phyloP scores from a whole-genome alignment of 2,329 filamentous ascomycete genomes.

The Alternaria rosae region DNA sequence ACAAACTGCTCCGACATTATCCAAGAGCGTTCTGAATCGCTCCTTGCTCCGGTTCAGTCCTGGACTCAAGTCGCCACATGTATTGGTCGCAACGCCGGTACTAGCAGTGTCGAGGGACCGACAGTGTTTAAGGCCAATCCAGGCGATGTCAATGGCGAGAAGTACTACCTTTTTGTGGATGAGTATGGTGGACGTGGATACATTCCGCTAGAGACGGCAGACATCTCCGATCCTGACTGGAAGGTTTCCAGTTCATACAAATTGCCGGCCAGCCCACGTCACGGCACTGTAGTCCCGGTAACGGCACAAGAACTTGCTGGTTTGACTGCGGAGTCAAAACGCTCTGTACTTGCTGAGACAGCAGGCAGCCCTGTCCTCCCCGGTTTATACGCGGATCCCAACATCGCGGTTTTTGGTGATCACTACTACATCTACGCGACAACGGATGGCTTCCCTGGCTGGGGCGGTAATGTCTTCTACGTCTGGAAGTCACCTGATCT shows the following conservation, averaged over 20 bases:
- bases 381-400: slow-evolving; percentile 38
- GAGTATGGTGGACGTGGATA: slow-evolving; percentile 62
- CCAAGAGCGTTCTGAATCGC: slow-evolving; percentile 56
- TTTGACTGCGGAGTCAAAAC: slow-evolving; percentile 29
- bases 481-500: slow-evolving; percentile 38
- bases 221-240: slow-evolving; percentile 60
- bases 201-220: slow-evolving; percentile 60
- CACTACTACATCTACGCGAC: slow-evolving; percentile 41
- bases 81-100: slow-evolving; percentile 61
- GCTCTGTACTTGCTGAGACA: neutral
- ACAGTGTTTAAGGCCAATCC: slow-evolving; percentile 62
- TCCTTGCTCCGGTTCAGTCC: slow-evolving; percentile 52
- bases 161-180: slow-evolving; percentile 65
- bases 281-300: slow-evolving; percentile 62
- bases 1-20: slow-evolving; percentile 65
- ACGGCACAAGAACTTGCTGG: slow-evolving; percentile 56
- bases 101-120: slow-evolving; percentile 59
- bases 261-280: slow-evolving; percentile 60
- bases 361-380: slow-evolving; percentile 32
- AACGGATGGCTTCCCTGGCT: slow-evolving; percentile 35
- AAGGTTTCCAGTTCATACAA: slow-evolving; percentile 56
- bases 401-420: slow-evolving; percentile 34
- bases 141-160: slow-evolving; percentile 59
- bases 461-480: slow-evolving; percentile 39
- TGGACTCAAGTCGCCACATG: slow-evolving; percentile 59